phyloP scores from a whole-genome alignment of 495 filamentous ascomycete genomes.

The Halenospora varia region DNA sequence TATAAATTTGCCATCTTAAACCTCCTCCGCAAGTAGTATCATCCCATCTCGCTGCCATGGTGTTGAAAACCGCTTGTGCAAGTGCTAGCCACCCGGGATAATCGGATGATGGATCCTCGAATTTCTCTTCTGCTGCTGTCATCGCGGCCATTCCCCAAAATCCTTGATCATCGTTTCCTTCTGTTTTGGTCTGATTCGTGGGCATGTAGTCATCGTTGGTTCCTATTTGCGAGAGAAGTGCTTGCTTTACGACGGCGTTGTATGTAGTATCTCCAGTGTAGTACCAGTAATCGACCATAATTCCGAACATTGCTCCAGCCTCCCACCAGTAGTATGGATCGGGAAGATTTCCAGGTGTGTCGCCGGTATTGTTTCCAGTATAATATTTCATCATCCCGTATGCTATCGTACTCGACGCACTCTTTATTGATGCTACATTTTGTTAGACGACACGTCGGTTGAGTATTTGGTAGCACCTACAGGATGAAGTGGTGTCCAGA shows the following conservation, averaged over 20 bases:
- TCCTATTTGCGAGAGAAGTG: slow-evolving; percentile 66
- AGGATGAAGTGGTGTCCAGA: slow-evolving; percentile 12
- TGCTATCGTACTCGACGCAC: slow-evolving; percentile 55
- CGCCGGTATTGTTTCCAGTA: slow-evolving; percentile 62
- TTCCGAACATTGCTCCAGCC: slow-evolving; percentile 46
- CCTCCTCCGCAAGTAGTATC: slow-evolving; percentile 62
- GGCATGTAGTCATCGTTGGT: slow-evolving; percentile 72
- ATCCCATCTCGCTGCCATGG: slow-evolving; percentile 68
- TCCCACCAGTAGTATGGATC: slow-evolving; percentile 58
- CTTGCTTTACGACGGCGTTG: slow-evolving; percentile 65
- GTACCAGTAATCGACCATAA: slow-evolving; percentile 76
- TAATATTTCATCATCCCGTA: slow-evolving; percentile 62
- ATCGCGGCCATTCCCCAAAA: slow-evolving; percentile 74
- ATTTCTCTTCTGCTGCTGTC: slow-evolving; percentile 73
- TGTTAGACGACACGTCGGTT: background rate
- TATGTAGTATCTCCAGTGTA: slow-evolving; percentile 73
- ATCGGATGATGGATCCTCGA: slow-evolving; percentile 57
- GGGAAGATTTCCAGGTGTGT: slow-evolving; percentile 56
- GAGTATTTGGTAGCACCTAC: no score
- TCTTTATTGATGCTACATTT: slow-evolving; percentile 52
- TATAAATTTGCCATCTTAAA: slow-evolving; percentile 81
- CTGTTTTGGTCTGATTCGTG: slow-evolving; percentile 68
- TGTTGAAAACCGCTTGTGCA: slow-evolving; percentile 75
- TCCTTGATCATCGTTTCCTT: slow-evolving; percentile 81
- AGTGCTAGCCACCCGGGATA: slow-evolving; percentile 74